Percentiles rank a stretch among this genome's conserved stretches.
Conservation (phyloP, 805 yeast species). For the Millerozyma acaciae region DNA sequence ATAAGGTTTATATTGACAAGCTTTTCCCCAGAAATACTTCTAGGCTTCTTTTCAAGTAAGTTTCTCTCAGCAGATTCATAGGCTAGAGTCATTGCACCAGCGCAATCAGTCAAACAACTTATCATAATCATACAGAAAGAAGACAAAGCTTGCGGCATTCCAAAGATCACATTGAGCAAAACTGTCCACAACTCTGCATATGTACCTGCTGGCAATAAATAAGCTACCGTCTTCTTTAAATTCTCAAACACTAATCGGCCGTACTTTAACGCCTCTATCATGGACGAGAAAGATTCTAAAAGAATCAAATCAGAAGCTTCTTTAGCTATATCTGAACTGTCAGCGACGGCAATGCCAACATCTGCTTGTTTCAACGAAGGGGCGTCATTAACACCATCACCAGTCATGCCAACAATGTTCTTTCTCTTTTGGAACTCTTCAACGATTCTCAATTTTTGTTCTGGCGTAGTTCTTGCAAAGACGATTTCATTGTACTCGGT, state of each 20-base stretch:
- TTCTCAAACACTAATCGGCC: constrained; percentile 49
- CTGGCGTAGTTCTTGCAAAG: constrained; percentile 41
- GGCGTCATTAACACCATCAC: constrained; percentile 35
- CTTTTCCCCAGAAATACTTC: constrained; percentile 37
- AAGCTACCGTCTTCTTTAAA: constrained; percentile 42
- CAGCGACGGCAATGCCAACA: constrained; percentile 27
- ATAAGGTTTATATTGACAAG: constrained; percentile 37
- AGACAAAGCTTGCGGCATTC: constrained; percentile 46
- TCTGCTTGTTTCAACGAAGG: constrained; percentile 35
- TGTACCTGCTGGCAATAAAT: constrained; percentile 51
- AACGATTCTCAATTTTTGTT: constrained; percentile 49
- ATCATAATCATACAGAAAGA: constrained; percentile 51
- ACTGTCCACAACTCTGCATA: constrained; percentile 52
- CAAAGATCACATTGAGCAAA: constrained; percentile 43
- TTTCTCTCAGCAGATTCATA: constrained; percentile 43
- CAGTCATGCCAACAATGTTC: constrained; percentile 31
- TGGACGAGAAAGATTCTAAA: constrained; percentile 23
- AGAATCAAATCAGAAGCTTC: constrained; percentile 33
- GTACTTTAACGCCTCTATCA: constrained; percentile 33
- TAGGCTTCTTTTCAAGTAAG: constrained; percentile 38
- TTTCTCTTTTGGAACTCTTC: constrained; percentile 37
- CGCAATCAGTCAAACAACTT: constrained; percentile 45
- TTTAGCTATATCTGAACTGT: constrained; percentile 34
- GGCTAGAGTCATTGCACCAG: constrained; percentile 41
- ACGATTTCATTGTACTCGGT: constrained; percentile 25